Conservation (phyloP, 2,329 filamentous ascomycete genomes). For the Paecilomyces variotii region DNA sequence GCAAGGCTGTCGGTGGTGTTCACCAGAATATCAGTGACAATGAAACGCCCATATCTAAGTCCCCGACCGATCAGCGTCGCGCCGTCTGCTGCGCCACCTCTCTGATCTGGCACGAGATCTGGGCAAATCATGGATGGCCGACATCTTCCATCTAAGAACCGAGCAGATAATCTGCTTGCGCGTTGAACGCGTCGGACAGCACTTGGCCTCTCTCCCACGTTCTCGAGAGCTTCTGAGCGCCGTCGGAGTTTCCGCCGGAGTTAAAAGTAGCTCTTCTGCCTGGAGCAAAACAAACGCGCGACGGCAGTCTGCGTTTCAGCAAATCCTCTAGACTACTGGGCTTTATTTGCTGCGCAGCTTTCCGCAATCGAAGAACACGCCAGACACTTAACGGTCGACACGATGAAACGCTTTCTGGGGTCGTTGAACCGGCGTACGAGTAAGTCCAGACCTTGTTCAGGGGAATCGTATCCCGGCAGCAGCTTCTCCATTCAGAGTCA, state of each 20-base stretch:
- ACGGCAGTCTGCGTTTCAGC: not conserved
- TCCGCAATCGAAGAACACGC: not conserved
- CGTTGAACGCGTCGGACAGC: not conserved
- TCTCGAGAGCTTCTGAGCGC: not conserved
- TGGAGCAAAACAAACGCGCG: not conserved
- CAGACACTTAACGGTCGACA: not conserved
- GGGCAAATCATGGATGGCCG: not conserved
- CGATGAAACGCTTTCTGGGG: constrained; percentile 32
- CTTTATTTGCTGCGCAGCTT: not conserved
- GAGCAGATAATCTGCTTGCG: not conserved
- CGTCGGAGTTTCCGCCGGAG: not conserved
- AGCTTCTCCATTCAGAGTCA: not conserved
- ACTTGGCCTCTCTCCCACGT: not conserved
- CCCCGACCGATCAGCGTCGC: not conserved
- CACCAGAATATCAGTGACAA: not conserved
- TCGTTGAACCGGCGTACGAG: constrained; percentile 24
- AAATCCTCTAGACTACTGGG: not conserved
- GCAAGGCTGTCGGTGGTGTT: not conserved
- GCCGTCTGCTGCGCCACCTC: not conserved
- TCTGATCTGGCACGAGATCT: not conserved
- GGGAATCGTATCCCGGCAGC: not conserved
- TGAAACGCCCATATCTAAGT: not conserved
- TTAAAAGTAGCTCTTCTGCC: not conserved
- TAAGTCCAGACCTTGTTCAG: constrained; percentile 10
- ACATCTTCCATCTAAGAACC: not conserved